Percentiles rank a stretch among this genome's conserved stretches.
Evolutionary conservation across 2,329 filamentous ascomycete genomes (phyloP).

Genomic region (Scolecobasidium constrictum): DNA sequence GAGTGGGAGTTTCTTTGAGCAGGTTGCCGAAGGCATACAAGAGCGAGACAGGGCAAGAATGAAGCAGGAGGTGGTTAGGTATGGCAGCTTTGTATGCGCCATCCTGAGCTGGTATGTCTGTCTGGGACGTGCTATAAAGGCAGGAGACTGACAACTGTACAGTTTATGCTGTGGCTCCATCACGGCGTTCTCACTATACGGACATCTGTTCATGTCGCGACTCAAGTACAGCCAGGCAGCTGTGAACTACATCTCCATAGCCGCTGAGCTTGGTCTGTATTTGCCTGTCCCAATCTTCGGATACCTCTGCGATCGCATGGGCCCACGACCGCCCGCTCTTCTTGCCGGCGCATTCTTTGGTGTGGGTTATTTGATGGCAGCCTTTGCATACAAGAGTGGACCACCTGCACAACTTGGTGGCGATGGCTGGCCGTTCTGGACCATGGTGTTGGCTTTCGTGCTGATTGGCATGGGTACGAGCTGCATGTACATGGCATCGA

Average conservation of each 20-base stretch:
- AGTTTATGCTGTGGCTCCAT: conserved; percentile 80
- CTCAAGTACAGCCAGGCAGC: conserved; percentile 84
- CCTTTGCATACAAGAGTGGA: conserved; percentile 58
- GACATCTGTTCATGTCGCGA: conserved; percentile 74
- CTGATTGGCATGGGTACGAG: conserved; percentile 74
- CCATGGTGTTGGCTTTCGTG: conserved; percentile 81
- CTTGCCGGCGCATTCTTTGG: conserved; percentile 66
- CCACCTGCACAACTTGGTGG: conserved; percentile 40
- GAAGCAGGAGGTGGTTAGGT: conserved; percentile 40
- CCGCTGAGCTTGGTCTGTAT: conserved; percentile 80
- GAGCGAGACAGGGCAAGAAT: conserved; percentile 45
- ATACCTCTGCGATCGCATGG: conserved; percentile 82
- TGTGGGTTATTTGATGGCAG: conserved; percentile 71
- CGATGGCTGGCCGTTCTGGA: conserved; percentile 58
- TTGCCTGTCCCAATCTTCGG: conserved; percentile 83
- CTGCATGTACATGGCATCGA: conserved; percentile 77
- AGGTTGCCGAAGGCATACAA: conserved; percentile 50
- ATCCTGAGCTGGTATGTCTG: conserved; percentile 43
- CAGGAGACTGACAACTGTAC: conserved; percentile 1
- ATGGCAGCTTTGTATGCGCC: conserved; percentile 49
- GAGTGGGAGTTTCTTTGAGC: conserved; percentile 45
- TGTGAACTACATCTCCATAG: conserved; percentile 82
- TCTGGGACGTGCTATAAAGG: not conserved
- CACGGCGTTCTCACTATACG: conserved; percentile 89
- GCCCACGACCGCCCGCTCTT: conserved; percentile 66